phyloP scores from a whole-genome alignment of 192 early-diverging fungal species.

The Podila minutissima region DNA sequence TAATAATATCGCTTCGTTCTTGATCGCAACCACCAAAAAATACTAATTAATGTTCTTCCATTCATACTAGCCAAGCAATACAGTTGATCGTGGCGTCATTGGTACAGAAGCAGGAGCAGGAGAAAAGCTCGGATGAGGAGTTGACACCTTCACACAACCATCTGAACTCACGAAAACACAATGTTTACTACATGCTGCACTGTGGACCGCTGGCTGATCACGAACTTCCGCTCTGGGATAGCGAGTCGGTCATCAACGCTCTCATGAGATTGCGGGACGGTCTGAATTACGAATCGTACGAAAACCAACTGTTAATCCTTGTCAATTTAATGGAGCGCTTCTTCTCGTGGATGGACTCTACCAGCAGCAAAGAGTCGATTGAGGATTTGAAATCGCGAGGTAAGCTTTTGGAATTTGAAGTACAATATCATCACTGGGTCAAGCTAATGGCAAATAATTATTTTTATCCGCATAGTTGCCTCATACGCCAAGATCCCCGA shows the following conservation, averaged over 20 bases:
- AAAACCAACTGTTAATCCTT: slow-evolving; percentile 31
- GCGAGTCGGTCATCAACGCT: slow-evolving; percentile 31
- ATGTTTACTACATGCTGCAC: slow-evolving; percentile 29
- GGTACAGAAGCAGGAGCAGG: slow-evolving; percentile 11
- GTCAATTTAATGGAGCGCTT: slow-evolving; percentile 40
- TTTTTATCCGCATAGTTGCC: slow-evolving; percentile 10
- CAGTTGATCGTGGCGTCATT: slow-evolving; percentile 23
- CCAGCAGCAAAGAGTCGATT: slow-evolving; percentile 7
- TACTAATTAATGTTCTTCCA: neutral
- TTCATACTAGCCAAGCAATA: slow-evolving; percentile 14
- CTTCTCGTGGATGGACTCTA: slow-evolving; percentile 34
- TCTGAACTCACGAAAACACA: neutral
- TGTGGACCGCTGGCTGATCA: slow-evolving; percentile 33
- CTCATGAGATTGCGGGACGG: slow-evolving; percentile 23
- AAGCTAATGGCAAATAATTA: neutral
- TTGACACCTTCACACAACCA: neutral
- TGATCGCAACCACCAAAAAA: neutral
- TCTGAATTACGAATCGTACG: slow-evolving; percentile 6
- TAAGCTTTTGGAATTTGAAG: neutral
- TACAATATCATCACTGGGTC: neutral
- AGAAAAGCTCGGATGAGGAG: neutral
- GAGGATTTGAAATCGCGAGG: slow-evolving; percentile 29
- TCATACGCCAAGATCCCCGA: slow-evolving; percentile 27
- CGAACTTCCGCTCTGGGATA: slow-evolving; percentile 13
- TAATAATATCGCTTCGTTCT: neutral